Evolutionary conservation across 768 basidiomycete genomes (phyloP), one percentile per base, ranked within the genome.

Genomic region (Hygrocybe punicea): DNA sequence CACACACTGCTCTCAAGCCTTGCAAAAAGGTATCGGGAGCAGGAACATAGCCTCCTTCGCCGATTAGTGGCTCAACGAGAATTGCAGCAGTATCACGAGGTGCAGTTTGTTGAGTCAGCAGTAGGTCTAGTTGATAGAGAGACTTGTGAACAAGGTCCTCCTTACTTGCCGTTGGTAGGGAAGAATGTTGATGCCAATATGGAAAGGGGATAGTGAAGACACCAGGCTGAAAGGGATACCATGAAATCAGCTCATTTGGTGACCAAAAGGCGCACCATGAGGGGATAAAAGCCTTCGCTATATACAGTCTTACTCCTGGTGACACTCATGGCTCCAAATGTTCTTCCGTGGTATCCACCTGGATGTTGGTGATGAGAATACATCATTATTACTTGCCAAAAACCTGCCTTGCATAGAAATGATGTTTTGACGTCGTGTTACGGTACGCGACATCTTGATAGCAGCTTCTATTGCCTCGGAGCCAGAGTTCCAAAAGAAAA

Each of bases 401-500:
- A 11, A 44, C 66, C 17, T 46, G 76, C 91, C 95, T 73, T 96
- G 93, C 87, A 98, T 91, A 58, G 82, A 76, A 53, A 98, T 92
- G 58, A 98, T 82, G 68, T 96, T 93, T 68, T 93, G 92, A 60
- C 82, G 79, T 29, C 86, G 84, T 1, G 95, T 98, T 34, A 86
- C 75, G 23, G 70, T 67, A 34, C 95, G 83, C 3, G 91, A 89
- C 76, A 98, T 85, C 75, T 97, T 98, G 60, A 98, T 72, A 2
- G 93, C 81, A 1, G 85, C 91, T 72, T 97, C 95, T 44, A 93
- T 81, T 1, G 94, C 96, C 71, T 98, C 96, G 1, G 92, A 87
- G 2, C 96, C 96, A 2, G 93, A 95, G 76, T 92, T 98, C 89
- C 90, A 92, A 73, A 97, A 92, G 82, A 94, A 97, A 81, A 98